Evolutionary conservation across 306 rosid species (phyloP).

Genomic region (Vachellia collinsii): DNA sequence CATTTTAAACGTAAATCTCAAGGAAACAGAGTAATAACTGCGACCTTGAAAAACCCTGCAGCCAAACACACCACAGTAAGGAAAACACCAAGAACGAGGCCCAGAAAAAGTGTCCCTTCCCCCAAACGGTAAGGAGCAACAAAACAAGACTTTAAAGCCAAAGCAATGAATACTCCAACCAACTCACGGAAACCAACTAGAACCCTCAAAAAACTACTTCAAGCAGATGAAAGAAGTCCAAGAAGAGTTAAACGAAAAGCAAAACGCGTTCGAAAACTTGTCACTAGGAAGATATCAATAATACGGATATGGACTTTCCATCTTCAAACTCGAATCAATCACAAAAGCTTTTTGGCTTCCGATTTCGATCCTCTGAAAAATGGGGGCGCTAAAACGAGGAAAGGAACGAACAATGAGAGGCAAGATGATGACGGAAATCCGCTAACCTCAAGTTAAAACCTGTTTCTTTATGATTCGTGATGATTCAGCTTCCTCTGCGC

Average conservation of each 20-base stretch:
- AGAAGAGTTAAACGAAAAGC: slow-evolving; percentile 19
- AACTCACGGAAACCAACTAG: background rate
- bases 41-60: slow-evolving; percentile 37
- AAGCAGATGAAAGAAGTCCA: background rate
- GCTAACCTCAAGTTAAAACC: no score
- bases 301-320: slow-evolving; percentile 17
- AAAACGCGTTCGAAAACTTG: background rate
- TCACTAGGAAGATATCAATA: no score
- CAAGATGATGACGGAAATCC: no score
- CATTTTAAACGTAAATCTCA: slow-evolving; percentile 48
- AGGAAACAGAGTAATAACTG: slow-evolving; percentile 40
- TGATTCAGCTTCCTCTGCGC: no score
- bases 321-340: no score
- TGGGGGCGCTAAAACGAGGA: background rate
- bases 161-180: background rate
- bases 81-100: background rate
- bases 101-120: background rate
- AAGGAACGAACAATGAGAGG: background rate
- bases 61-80: slow-evolving; percentile 13
- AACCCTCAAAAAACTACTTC: background rate
- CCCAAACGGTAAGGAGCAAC: slow-evolving; percentile 17
- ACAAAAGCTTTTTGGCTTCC: background rate
- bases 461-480: no score
- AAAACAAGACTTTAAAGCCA: background rate
- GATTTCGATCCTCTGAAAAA: slow-evolving; percentile 9